Base-by-base conservation (phyloP, 108 stramenopile genomes). In the Hondaea fermentalgiana region DNA sequence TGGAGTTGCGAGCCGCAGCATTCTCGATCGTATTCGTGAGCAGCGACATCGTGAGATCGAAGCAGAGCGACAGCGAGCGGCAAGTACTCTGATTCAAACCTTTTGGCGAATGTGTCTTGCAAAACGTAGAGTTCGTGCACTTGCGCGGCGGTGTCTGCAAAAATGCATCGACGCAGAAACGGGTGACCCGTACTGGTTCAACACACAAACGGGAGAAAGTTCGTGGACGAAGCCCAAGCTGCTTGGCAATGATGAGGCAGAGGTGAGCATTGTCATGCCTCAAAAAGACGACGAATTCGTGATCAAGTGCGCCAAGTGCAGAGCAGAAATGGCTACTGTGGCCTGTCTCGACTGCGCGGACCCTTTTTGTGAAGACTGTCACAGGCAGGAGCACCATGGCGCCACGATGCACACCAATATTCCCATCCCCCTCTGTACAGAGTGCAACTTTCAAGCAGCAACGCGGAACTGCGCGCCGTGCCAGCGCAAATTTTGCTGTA, bases 251-350 rank as follows among this genome's bases (percentile, higher is more conserved):
- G 76, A 12, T 16, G 76, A 83, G 3, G 51, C 51, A 14, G 76
- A 83, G 51, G 76, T 53, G 1, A 83, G 49, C 51, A 83, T 83
- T 83, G 49, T 47, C 76, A 47, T 83, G 45, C 76, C 76, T 0
- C 19, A 83, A 47, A 83, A 83, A 45, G 76, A 83, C 23, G 76
- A 83, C 16, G 76, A 83, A 45, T 83, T 83, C 23, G 51, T 83
- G 3, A 45, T 83, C 51, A 83, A 83, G n/a, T 83, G 76, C 28
- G 76, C 51, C 49, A 47, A 35, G 23, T 83, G 76, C 3, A 83
- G 49, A 28, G 49, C 45, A 6, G 76, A 53, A 47, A 2, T 45
- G n/a, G 76, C 76, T 6, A 12, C 51, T 0, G n/a, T 83, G 4
- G 76, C 17, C 6, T 83, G 76, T 23, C 8, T 53, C 17, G 76